phyloP scores from a whole-genome alignment of 2,329 filamentous ascomycete species.

The Talaromyces piceae region DNA sequence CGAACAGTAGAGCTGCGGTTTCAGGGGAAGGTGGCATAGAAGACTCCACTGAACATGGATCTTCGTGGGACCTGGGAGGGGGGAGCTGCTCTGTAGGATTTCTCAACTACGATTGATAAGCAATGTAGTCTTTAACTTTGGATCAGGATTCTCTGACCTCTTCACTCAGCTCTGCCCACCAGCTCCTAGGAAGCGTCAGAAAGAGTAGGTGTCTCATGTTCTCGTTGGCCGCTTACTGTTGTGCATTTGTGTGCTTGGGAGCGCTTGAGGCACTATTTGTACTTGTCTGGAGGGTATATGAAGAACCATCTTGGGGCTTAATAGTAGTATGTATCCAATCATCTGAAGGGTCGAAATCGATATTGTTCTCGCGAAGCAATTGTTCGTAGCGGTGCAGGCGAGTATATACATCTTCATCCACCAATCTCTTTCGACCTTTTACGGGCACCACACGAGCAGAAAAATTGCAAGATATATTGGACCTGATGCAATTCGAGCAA shows the following conservation, averaged over 20 bases:
- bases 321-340: slow-evolving; percentile 8
- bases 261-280: not conserved
- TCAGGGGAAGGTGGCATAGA: not conserved
- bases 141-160: not conserved
- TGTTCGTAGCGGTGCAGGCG: slow-evolving; percentile 7
- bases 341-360: slow-evolving; percentile 19
- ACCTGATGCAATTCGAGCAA: slow-evolving; percentile 59
- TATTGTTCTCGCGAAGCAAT: slow-evolving; percentile 15
- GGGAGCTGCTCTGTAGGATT: slow-evolving; percentile 5
- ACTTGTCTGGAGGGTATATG: not conserved
- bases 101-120: not conserved
- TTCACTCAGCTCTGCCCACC: slow-evolving; percentile 4
- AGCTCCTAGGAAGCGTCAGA: slow-evolving; percentile 3
- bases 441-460: slow-evolving; percentile 38
- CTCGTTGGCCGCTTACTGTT: not conserved
- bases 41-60: not conserved
- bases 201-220: not conserved
- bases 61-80: not conserved
- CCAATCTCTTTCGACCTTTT: not conserved
- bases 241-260: not conserved
- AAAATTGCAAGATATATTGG: slow-evolving; percentile 48
- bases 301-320: not conserved
- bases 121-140: not conserved
- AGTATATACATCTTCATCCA: slow-evolving; percentile 1
- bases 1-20: not conserved